phyloP scores from a whole-genome alignment of 176 grass and related monocot genomes.

The Musa schizocarpa region DNA sequence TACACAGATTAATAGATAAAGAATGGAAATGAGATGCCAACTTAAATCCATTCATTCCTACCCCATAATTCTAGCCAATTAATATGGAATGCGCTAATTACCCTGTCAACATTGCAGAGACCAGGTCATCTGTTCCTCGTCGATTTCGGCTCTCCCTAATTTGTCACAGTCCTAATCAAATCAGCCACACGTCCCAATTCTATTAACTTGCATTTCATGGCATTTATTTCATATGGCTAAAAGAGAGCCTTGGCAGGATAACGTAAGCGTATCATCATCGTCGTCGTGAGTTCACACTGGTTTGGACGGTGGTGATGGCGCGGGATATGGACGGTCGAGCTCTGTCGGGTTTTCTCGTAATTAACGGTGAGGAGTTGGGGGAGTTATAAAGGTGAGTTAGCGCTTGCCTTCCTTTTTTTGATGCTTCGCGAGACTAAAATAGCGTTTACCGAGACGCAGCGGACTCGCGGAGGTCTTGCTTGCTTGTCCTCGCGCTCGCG shows the following conservation, averaged over 20 bases:
- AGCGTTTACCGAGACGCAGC: background rate
- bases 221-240: background rate
- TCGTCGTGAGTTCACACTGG: background rate
- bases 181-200: background rate
- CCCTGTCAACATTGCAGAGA: too few relatives aligned
- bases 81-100: too few relatives aligned
- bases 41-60: too few relatives aligned
- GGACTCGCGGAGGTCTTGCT: background rate
- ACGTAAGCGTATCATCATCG: background rate
- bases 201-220: slow-evolving; percentile 1
- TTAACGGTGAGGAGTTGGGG: background rate
- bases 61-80: too few relatives aligned
- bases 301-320: slow-evolving; percentile 1
- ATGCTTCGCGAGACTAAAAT: background rate
- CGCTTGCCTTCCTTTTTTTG: background rate
- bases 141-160: too few relatives aligned
- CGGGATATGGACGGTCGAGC: slow-evolving; percentile 6
- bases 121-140: too few relatives aligned
- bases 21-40: too few relatives aligned
- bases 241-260: background rate
- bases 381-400: background rate
- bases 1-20: too few relatives aligned
- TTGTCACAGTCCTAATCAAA: too few relatives aligned
- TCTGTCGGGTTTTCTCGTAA: background rate
- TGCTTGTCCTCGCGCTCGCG: background rate